Percentiles rank a stretch among this genome's conserved stretches.
Evolutionary conservation across 2,329 filamentous ascomycete genomes (phyloP).

Genomic region (Aspergillus sp.): DNA sequence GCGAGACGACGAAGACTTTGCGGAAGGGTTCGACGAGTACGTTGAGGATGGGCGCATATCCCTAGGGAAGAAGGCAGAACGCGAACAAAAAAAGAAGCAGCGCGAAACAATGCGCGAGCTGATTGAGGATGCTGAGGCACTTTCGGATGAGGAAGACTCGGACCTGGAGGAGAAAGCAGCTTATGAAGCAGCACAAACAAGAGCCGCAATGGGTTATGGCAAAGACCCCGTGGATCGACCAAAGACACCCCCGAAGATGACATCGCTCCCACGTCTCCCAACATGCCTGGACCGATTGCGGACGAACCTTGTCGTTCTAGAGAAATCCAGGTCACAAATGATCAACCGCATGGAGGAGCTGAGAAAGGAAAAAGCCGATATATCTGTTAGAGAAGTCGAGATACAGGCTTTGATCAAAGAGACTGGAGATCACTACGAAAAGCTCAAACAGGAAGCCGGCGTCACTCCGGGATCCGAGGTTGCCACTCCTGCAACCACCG

Average conservation of each 20-base stretch:
- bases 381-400: constrained; percentile 70
- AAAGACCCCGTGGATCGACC: constrained; percentile 37
- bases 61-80: constrained; percentile 75
- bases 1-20: constrained; percentile 85
- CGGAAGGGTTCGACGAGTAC: constrained; percentile 90
- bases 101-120: constrained; percentile 78
- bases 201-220: constrained; percentile 70
- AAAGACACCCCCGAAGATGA: constrained; percentile 70
- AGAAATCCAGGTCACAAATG: constrained; percentile 61
- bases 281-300: constrained; percentile 66
- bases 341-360: constrained; percentile 65
- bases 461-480: constrained; percentile 26
- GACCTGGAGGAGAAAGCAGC: constrained; percentile 67
- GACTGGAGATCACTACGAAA: constrained; percentile 71
- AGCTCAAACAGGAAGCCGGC: constrained; percentile 49
- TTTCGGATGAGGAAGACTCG: constrained; percentile 63
- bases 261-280: constrained; percentile 71
- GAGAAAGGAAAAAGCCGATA: constrained; percentile 66
- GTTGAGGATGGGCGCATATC: constrained; percentile 81
- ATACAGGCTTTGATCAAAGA: constrained; percentile 79
- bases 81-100: constrained; percentile 64
- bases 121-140: constrained; percentile 75
- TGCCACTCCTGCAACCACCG: constrained; percentile 24
- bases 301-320: constrained; percentile 61
- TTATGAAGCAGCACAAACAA: constrained; percentile 83